phyloP scores from a whole-genome alignment of 768 basidiomycete species.

The Mycena indigotica region DNA sequence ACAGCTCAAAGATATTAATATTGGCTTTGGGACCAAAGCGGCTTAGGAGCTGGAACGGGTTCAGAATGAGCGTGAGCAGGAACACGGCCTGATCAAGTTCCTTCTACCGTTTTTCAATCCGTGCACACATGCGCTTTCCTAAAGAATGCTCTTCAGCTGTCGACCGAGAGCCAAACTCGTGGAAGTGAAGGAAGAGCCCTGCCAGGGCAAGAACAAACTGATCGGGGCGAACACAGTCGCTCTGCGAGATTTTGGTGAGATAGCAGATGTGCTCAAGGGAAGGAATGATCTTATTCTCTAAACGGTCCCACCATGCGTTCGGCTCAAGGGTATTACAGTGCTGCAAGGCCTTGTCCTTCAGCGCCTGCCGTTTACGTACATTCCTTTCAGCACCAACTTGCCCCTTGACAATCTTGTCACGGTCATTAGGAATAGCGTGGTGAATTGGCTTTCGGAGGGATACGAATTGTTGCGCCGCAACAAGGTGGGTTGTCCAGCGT shows the following conservation, averaged over 20 bases:
- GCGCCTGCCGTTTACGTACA: neutral
- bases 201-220: conserved; percentile 10
- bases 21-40: neutral
- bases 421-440: neutral
- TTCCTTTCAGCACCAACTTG: conserved; percentile 9
- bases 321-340: neutral
- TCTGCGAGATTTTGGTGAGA: conserved; percentile 18
- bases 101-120: conserved; percentile 13
- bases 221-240: conserved; percentile 12
- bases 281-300: conserved; percentile 1
- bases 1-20: neutral
- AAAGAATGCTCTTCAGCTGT: conserved; percentile 1
- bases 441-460: neutral
- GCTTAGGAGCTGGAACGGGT: conserved; percentile 1
- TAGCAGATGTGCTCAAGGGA: conserved; percentile 18
- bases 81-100: conserved; percentile 10
- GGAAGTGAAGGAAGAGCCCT: conserved; percentile 10
- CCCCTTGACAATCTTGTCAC: conserved; percentile 6
- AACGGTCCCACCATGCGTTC: conserved; percentile 6
- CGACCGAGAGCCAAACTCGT: too few species aligned
- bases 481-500: conserved; percentile 21
- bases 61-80: conserved; percentile 6
- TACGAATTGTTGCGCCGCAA: conserved; percentile 10
- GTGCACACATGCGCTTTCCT: neutral
- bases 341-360: neutral